Conservation (phyloP, 2,329 filamentous ascomycete species). For the Xylariaceae sp. region DNA sequence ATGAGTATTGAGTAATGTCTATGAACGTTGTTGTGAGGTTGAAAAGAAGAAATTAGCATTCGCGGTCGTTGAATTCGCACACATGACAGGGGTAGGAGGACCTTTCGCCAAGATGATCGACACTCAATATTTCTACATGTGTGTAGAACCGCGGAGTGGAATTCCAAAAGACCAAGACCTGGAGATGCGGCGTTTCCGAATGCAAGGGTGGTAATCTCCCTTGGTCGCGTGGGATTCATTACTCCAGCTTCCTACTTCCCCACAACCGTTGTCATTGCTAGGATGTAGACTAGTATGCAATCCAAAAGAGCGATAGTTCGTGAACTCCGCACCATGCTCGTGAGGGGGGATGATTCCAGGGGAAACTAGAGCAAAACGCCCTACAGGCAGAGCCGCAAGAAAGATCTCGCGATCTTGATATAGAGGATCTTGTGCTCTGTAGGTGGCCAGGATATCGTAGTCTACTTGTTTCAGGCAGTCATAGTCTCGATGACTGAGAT, state of each 20-base stretch:
- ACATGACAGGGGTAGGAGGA: neutral
- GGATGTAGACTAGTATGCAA: neutral
- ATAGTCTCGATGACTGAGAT: neutral
- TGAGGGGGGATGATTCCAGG: neutral
- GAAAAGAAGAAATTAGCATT: no score
- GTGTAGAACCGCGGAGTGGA: constrained; percentile 4
- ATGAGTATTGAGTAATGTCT: no score
- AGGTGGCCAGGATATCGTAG: neutral
- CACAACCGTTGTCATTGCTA: constrained; percentile 3
- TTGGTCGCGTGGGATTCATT: neutral
- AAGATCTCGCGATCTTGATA: constrained; percentile 18
- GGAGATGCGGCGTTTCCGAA: constrained; percentile 16
- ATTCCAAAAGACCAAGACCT: constrained; percentile 6
- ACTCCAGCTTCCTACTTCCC: constrained; percentile 6
- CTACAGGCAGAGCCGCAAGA: constrained; percentile 19
- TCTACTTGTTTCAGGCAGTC: neutral
- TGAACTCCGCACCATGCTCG: neutral
- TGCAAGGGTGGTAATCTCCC: neutral
- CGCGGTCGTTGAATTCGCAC: no score
- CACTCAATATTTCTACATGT: no score
- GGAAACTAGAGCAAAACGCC: neutral
- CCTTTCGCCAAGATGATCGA: no score
- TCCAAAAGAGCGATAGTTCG: constrained; percentile 3
- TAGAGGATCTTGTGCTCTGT: neutral
- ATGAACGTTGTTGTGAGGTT: no score